Conservation (phyloP, 1,139 yeast species). For the Kodamaea arcana region DNA sequence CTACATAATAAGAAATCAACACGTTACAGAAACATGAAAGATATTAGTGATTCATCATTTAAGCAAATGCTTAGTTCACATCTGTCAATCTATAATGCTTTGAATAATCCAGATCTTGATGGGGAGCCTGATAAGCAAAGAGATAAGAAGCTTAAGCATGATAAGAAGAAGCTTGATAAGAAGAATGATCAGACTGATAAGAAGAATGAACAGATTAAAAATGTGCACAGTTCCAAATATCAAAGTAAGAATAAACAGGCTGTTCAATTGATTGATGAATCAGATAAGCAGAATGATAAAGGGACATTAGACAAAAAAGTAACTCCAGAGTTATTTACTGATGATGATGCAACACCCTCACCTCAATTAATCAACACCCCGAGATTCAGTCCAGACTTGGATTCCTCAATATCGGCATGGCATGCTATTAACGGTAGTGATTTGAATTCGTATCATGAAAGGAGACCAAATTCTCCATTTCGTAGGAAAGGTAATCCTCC, state of each 20-base stretch:
- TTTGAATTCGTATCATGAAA: slow-evolving; percentile 6
- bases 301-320: no score
- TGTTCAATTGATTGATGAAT: neutral
- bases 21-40: neutral
- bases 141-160: neutral
- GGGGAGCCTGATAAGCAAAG: neutral
- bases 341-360: neutral
- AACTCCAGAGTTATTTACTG: neutral
- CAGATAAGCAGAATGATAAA: neutral
- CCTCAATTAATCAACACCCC: slow-evolving; percentile 1
- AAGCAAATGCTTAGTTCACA: slow-evolving; percentile 30
- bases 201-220: neutral
- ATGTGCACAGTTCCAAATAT: neutral
- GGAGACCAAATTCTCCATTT: slow-evolving; percentile 5
- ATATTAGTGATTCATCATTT: neutral
- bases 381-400: slow-evolving; percentile 11
- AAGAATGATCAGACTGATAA: neutral
- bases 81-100: slow-evolving; percentile 37
- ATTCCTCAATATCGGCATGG: slow-evolving; percentile 18
- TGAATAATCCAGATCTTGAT: slow-evolving; percentile 39
- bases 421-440: slow-evolving; percentile 15
- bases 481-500: slow-evolving; percentile 1
- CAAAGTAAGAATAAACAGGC: no score
- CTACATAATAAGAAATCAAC: neutral
- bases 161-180: neutral